Conservation (phyloP, 345 rosid species). For the Eucalyptus regnans region DNA sequence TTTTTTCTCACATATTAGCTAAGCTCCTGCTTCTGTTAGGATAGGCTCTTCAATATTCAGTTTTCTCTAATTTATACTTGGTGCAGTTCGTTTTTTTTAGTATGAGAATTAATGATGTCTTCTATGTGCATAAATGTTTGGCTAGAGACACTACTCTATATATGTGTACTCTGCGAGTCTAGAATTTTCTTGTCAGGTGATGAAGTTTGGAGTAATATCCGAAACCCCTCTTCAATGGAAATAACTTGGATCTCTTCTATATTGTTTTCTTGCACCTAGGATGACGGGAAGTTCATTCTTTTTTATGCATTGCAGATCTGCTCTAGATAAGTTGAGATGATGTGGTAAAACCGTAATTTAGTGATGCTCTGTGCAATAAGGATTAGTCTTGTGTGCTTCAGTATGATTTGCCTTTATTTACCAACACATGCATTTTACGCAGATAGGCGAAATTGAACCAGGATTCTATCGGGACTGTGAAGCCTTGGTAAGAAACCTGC, state of each 20-base stretch:
- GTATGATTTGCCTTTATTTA: neutral
- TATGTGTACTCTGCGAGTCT: neutral
- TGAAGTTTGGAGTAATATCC: neutral
- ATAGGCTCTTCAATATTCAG: neutral
- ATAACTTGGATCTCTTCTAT: neutral
- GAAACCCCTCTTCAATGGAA: neutral
- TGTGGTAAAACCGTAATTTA: neutral
- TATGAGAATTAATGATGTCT: neutral
- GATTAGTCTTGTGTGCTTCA: neutral
- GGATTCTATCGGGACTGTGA: conserved; percentile 77
- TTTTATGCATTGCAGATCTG: neutral
- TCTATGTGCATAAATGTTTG: neutral
- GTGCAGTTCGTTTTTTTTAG: neutral
- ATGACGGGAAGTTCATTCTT: neutral
- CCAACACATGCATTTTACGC: neutral
- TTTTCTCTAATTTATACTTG: neutral
- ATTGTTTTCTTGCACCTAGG: neutral
- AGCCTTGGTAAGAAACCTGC: conserved; percentile 59
- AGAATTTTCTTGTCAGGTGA: neutral
- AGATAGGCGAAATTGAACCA: conserved; percentile 88
- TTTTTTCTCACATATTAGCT: neutral
- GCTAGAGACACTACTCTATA: neutral
- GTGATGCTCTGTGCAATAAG: neutral
- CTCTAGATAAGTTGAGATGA: neutral
- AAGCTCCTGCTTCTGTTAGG: neutral